Evolutionary conservation across 1,284 basidiomycete species (phyloP).

Genomic region (Naganishia liquefaciens): DNA sequence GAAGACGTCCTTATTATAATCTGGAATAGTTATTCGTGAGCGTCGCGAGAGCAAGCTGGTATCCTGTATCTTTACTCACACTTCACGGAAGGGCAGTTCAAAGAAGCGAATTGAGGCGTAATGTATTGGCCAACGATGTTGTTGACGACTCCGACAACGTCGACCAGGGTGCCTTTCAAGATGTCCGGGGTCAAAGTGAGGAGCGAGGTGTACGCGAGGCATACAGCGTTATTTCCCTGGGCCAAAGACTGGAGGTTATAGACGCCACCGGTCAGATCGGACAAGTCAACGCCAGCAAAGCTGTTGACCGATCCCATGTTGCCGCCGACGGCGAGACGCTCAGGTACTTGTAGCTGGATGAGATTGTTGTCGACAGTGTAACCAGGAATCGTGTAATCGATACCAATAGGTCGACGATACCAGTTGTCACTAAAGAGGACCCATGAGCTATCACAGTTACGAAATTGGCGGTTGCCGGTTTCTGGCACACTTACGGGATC

Average conservation of each 20-base stretch:
- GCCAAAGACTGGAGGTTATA: conserved; percentile 34
- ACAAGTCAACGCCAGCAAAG: conserved; percentile 35
- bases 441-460: not conserved
- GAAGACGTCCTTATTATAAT: conserved; percentile 25
- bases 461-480: not conserved
- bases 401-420: conserved; percentile 34
- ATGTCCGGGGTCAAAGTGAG: conserved; percentile 25
- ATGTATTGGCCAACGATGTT: conserved; percentile 15
- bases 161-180: conserved; percentile 16
- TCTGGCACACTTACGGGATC: conserved; percentile 18
- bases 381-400: conserved; percentile 33
- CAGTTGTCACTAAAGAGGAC: conserved; percentile 28
- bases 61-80: not conserved
- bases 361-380: conserved; percentile 21
- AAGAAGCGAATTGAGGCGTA: conserved; percentile 20
- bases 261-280: conserved; percentile 36
- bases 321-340: conserved; percentile 35
- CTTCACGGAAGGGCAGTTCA: conserved; percentile 25
- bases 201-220: conserved; percentile 32
- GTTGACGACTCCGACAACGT: conserved; percentile 18
- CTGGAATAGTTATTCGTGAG: not conserved
- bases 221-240: conserved; percentile 36
- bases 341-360: conserved; percentile 26
- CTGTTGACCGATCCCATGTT: conserved; percentile 36
- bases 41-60: not conserved